Evolutionary conservation across 2,329 filamentous ascomycete genomes (phyloP), one percentile per base, ranked within the genome.

Genomic region (Pseudogymnoascus sp.): DNA sequence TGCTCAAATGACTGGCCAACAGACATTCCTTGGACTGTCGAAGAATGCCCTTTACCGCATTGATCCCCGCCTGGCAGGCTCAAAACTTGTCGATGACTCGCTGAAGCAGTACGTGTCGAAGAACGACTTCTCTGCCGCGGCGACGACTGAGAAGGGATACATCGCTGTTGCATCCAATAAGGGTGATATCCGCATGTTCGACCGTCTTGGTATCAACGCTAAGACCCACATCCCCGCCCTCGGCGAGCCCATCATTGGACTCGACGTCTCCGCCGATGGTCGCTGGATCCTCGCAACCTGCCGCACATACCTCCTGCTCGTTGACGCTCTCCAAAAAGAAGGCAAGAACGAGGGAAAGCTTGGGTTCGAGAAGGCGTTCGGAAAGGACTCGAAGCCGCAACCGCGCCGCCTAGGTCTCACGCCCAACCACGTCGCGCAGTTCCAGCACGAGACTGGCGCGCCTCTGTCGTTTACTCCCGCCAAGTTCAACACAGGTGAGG

Each of bases 301-400:
- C 70, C 86, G 89, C 53, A 99, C 93, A 3, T 99, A 97, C 74
- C 85, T 99, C 11, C 85, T 99, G 6, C 87, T 99, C 65, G 91
- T 99, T 67, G 95, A 99, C 72, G 86, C 92, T 0, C 77, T 93
- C 69, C 95, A 99, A 73, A 92, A 95, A 73, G 84, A 87, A 0
- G 95, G 95, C 74, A 97, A 97, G 81, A 96, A 97, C 68, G 91
- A 95, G 73, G 95, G 95, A 73, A 96, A 96, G 76, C 87, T 99
- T n/a, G 95, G 95, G 1, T 99, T 99, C 72, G 93, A 99, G 76
- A 93, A 90, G 74, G 81, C 91, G 0, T 99, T 99, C 71, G 87
- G 90, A 2, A 96, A 96, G 68, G 93, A 97, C 73, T 84, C 87
- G 19, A 99, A 99, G 76, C 95, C 95, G 1, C 91, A 96, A 71